Percentiles rank a stretch among this genome's conserved stretches.
These are phyloP conservation scores for Cerrena zonata DNA, from an alignment of 1,284 basidiomycete species.

Conservation along the genomic window DNA sequence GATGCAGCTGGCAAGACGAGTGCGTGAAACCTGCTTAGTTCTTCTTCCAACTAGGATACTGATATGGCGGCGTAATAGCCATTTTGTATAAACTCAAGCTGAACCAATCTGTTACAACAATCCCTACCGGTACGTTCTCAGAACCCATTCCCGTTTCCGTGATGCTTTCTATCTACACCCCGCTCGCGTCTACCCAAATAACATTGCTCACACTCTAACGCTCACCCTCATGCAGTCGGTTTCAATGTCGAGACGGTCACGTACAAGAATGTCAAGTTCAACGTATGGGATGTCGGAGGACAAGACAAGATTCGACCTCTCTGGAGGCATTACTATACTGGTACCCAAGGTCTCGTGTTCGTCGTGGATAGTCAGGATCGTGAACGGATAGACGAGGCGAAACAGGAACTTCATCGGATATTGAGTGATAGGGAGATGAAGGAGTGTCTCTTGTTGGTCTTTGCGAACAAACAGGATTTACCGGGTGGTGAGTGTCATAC, in stretches of 20 bases:
- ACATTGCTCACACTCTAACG: not conserved
- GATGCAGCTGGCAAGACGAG: constrained; percentile 97
- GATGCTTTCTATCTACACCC: constrained; percentile 5
- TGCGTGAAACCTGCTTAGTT: constrained; percentile 31
- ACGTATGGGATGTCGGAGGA: constrained; percentile 99
- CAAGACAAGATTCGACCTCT: constrained; percentile 98
- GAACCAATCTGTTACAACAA: constrained; percentile 97
- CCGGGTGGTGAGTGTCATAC: constrained; percentile 75
- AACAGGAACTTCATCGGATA: constrained; percentile 94
- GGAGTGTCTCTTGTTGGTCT: constrained; percentile 92
- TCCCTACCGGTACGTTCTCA: constrained; percentile 82
- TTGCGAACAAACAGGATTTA: constrained; percentile 99
- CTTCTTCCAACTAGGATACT: not conserved
- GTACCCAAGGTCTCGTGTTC: constrained; percentile 99
- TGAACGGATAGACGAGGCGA: constrained; percentile 93
- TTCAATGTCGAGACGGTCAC: constrained; percentile 99
- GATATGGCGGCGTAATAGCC: constrained; percentile 37
- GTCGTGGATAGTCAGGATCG: constrained; percentile 87
- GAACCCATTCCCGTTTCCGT: constrained; percentile 2
- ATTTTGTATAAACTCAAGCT: constrained; percentile 99
- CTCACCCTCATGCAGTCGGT: constrained; percentile 52
- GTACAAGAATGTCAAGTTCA: constrained; percentile 99
- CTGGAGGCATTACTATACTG: constrained; percentile 98
- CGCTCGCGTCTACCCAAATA: not conserved
- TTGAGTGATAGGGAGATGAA: constrained; percentile 97